Percentiles rank a stretch among this genome's conserved stretches.
phyloP scores from a whole-genome alignment of 202 grass and related monocot species.

The Panicum hallii region DNA sequence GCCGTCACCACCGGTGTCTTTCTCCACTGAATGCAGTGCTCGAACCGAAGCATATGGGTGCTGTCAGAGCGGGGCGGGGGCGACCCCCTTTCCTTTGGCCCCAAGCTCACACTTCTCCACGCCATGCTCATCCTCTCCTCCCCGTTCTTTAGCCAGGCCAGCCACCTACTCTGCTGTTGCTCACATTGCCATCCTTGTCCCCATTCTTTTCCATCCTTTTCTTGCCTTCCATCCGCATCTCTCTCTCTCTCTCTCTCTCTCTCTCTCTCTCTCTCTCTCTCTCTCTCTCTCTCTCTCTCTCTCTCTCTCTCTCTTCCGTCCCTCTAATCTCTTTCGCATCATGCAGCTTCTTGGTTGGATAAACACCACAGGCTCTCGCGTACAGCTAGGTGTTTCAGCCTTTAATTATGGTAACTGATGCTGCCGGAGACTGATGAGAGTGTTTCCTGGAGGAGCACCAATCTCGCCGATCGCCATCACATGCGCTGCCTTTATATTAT shows the following conservation, averaged over 20 bases:
- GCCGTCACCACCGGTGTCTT: slow-evolving; percentile 44
- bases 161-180: slow-evolving; percentile 52
- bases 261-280: no score
- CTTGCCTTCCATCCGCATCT: slow-evolving; percentile 12
- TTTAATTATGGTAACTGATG: slow-evolving; percentile 57
- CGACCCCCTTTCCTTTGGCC: slow-evolving; percentile 48
- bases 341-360: slow-evolving; percentile 53
- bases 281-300: no score
- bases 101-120: slow-evolving; percentile 70
- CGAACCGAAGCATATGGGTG: slow-evolving; percentile 62
- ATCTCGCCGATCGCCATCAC: slow-evolving; percentile 47
- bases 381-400: slow-evolving; percentile 46
- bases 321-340: slow-evolving; percentile 30
- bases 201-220: slow-evolving; percentile 44
- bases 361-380: slow-evolving; percentile 32
- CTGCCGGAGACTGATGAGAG: slow-evolving; percentile 46
- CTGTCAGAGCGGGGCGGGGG: slow-evolving; percentile 40
- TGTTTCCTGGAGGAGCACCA: slow-evolving; percentile 57
- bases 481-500: slow-evolving; percentile 65
- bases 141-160: slow-evolving; percentile 28
- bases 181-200: slow-evolving; percentile 47
- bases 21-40: slow-evolving; percentile 60
- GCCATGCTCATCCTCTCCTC: background rate
- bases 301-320: background rate
- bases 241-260: no score